Percentiles rank a stretch among this genome's conserved stretches.
Conservation (phyloP, 202 grass and related monocot genomes). For the Dendrocalamus latiflorus region DNA sequence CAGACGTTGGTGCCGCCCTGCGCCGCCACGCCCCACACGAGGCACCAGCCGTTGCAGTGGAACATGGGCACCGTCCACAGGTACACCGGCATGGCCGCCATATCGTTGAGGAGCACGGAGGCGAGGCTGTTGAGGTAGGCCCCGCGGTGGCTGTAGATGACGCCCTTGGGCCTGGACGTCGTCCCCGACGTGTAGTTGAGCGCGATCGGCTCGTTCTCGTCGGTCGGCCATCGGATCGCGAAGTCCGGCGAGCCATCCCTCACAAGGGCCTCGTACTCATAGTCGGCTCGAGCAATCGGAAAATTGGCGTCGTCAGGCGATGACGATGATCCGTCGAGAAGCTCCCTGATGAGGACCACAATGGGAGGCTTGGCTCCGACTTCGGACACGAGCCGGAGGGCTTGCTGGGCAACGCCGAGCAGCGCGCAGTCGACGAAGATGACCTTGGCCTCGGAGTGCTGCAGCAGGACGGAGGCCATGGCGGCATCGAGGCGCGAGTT, state of each 20-base stretch:
- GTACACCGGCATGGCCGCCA: slow-evolving; percentile 52
- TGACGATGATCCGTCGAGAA: slow-evolving; percentile 1
- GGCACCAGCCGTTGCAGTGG: slow-evolving; percentile 89
- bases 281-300: background rate
- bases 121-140: slow-evolving; percentile 63
- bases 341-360: slow-evolving; percentile 46
- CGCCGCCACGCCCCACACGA: slow-evolving; percentile 65
- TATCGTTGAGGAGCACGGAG: slow-evolving; percentile 47
- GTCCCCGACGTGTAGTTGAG: slow-evolving; percentile 91
- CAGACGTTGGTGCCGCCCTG: slow-evolving; percentile 69
- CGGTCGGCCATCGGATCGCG: slow-evolving; percentile 46
- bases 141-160: slow-evolving; percentile 74
- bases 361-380: slow-evolving; percentile 24
- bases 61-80: slow-evolving; percentile 80
- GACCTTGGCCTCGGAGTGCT: slow-evolving; percentile 73
- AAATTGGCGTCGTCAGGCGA: background rate
- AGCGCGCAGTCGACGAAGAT: slow-evolving; percentile 57
- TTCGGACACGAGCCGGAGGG: slow-evolving; percentile 41
- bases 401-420: slow-evolving; percentile 30
- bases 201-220: slow-evolving; percentile 70
- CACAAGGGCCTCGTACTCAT: slow-evolving; percentile 66
- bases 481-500: slow-evolving; percentile 66
- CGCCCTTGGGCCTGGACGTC: slow-evolving; percentile 74
- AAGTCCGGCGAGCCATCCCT: slow-evolving; percentile 10
- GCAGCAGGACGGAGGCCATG: slow-evolving; percentile 54